A percentile compares a stretch with the other conserved stretches of the same genome.
These are phyloP conservation scores for Penicillium sp. DNA, from an alignment of 2,329 filamentous ascomycete genomes.

Conservation along the genomic window DNA sequence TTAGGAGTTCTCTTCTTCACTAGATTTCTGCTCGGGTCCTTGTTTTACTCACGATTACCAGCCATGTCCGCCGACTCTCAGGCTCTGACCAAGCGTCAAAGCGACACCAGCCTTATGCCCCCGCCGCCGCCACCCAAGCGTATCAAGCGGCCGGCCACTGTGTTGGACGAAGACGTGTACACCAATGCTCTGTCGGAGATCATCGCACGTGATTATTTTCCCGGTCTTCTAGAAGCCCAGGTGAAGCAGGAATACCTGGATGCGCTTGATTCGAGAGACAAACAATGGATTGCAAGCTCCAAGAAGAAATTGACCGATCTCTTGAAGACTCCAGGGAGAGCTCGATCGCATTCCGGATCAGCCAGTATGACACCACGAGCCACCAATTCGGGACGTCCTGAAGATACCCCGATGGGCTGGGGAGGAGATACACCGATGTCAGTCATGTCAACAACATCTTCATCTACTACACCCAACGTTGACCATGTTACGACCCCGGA, in stretches of 20 bases:
- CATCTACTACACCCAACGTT: slow-evolving; percentile 16
- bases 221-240: slow-evolving; percentile 74
- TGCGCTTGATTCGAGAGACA: slow-evolving; percentile 76
- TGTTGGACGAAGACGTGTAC: slow-evolving; percentile 90
- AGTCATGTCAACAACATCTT: slow-evolving; percentile 38
- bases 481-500: slow-evolving; percentile 60
- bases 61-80: no score
- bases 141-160: slow-evolving; percentile 78
- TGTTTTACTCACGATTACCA: no score
- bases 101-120: no score
- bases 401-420: slow-evolving; percentile 42
- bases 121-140: slow-evolving; percentile 76
- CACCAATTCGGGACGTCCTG: slow-evolving; percentile 45
- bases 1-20: no score
- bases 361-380: no score
- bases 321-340: no score
- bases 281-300: slow-evolving; percentile 78
- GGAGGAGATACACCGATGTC: slow-evolving; percentile 66
- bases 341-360: no score
- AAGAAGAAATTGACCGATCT: slow-evolving; percentile 62
- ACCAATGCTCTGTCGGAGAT: slow-evolving; percentile 84
- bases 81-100: no score
- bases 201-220: slow-evolving; percentile 94
- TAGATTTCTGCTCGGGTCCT: no score
- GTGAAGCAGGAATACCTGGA: slow-evolving; percentile 87